phyloP scores from a whole-genome alignment of 192 early-diverging fungal species.

The Backusella psychrophila region DNA sequence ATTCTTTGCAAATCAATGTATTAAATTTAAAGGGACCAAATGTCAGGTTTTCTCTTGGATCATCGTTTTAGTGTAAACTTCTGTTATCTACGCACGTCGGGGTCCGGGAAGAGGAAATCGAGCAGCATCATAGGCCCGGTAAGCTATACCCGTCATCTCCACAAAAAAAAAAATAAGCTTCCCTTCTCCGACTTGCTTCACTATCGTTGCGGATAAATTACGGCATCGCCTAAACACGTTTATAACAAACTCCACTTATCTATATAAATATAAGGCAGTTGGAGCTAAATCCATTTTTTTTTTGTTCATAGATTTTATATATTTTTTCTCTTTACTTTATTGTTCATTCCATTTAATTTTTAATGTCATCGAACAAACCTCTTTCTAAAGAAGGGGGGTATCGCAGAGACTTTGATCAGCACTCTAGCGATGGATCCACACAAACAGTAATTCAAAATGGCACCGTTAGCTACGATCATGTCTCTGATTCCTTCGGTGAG shows the following conservation, averaged over 20 bases:
- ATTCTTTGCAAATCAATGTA: background rate
- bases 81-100: background rate
- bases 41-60: background rate
- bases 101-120: background rate
- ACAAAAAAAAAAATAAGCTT: conserved; percentile 5
- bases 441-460: background rate
- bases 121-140: background rate
- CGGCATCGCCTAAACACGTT: conserved; percentile 10
- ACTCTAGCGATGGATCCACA: conserved; percentile 8
- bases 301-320: background rate
- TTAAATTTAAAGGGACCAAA: background rate
- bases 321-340: background rate
- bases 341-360: background rate
- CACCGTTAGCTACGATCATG: background rate
- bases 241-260: background rate
- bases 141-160: background rate
- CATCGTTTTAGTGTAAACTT: background rate
- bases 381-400: background rate
- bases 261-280: conserved; percentile 8
- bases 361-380: conserved; percentile 1
- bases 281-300: background rate
- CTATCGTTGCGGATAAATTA: conserved; percentile 3
- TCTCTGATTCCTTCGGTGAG: conserved; percentile 21
- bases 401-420: conserved; percentile 5
- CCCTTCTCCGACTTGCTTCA: background rate